Base-by-base conservation (phyloP, 139 green algal genomes). In the Edaphochlamys debaryana region DNA sequence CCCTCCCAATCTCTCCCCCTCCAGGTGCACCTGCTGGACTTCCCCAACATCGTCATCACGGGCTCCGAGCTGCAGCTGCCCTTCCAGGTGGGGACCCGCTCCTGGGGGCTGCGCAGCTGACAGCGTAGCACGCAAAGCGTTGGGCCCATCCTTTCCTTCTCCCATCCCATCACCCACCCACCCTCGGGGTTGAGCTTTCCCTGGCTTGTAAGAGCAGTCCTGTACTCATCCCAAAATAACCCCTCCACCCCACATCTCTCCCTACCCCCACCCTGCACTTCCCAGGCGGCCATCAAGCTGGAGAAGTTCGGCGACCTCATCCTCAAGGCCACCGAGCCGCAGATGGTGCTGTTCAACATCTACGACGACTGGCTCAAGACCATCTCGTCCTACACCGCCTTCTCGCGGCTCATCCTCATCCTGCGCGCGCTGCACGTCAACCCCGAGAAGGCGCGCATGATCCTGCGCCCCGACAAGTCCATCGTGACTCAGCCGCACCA, bases 331-430 rank as follows among this genome's bases (percentile, higher is more conserved):
- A 95, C 92, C 13, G 94, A 96, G 90, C 91, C 92, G 38, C 96
- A 99, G 94, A 99, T 99, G 97, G 94, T 99, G 77, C 93, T 99
- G 64, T 99, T 99, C 95, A 99, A 99, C 95, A 95, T 99, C 87
- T 99, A 99, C 91, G 98, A 99, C 87, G 98, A 99, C 95, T 99
- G 98, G 96, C 93, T 99, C 56, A 97, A 96, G 83, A 98, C 95
- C 56, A 97, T 99, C 85, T 96, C 89, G 66, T 97, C 93, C 48
- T 99, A 99, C 95, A 99, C 98, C 23, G 98, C 98, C 69, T 99
- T 99, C 93, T 97, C 91, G 20, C 90, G 98, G 74, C 94, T 99
- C 45, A 98, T 99, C 80, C 94, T 99, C 76, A 99, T 99, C 90
- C 94, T 99, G 82, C 90, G 97, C 50, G 95, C 97, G 32, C 93